Base-by-base conservation (phyloP, 305 asterid genomes). In the Monarda citriodora region DNA sequence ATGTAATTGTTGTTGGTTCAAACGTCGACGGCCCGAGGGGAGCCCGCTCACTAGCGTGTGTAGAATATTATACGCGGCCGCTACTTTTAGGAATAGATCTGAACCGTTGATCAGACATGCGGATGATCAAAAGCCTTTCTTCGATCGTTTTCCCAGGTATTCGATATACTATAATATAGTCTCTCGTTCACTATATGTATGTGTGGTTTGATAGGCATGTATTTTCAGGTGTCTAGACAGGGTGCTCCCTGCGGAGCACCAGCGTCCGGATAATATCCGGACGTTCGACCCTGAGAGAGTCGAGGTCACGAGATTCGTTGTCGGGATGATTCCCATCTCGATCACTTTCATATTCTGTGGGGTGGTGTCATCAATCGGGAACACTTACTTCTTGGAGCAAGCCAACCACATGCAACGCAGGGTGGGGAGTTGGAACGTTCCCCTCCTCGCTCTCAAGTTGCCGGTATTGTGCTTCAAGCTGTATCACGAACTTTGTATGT, bases 371-470 rank as follows among this genome's bases (percentile, higher is more conserved):
- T 77, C 84, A 5, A 45, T 71, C 4, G 84, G 78, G 9, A 70
- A 67, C 56, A 81, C 82, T 12, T 77, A 70, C 63, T 75, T 80
- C 17, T 56, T 71, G 0, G 84, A 74, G 64, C 87, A 81, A 58
- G 82, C 79, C 0, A 64, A 66, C n/a, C 48, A 54, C 31, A 56
- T 82, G 82, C 57, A 69, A 38, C 70, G 40, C 26, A 66, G 26
- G 59, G 7, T 38, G 5, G 62, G 62, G 13, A 57, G n/a, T 4
- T 57, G 51, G 62, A 57, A 40, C 21, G 51, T 41, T 1, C 62
- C 62, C 5, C 62, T 57, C 51, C 62, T 57, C 0, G 62, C 62
- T 2, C 51, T 57, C 37, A 38, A 40, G 50, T 37, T 57, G 15
- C 62, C 51, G 0, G 38, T 57, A 3, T 4, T 40, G 4, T 0